Evolutionary conservation across 345 rosid genomes (phyloP).

Genomic region (Dovyalis caffra): DNA sequence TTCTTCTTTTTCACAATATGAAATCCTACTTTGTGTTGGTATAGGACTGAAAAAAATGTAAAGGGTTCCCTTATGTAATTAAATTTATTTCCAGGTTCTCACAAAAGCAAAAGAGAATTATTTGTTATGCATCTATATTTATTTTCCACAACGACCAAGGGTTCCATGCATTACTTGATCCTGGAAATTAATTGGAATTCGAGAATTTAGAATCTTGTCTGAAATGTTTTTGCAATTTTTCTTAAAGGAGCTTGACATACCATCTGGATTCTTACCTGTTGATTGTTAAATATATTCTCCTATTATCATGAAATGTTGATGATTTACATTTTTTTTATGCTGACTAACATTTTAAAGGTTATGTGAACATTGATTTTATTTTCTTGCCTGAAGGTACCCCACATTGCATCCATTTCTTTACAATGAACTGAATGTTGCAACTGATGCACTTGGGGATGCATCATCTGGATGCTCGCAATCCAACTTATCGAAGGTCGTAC

Average conservation of each 20-base stretch:
- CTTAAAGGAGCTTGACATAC: not conserved
- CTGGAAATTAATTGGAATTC: not conserved
- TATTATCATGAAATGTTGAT: conserved; percentile 2
- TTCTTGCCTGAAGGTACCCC: conserved; percentile 68
- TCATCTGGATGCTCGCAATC: conserved; percentile 52
- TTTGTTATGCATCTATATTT: not conserved
- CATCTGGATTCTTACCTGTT: not conserved
- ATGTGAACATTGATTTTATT: conserved; percentile 12
- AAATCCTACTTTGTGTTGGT: not conserved
- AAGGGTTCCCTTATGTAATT: not conserved
- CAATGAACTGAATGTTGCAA: conserved; percentile 73
- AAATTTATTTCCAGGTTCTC: not conserved
- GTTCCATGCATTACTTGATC: not conserved
- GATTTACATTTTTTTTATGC: not conserved
- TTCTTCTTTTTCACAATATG: not conserved
- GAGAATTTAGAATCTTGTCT: not conserved
- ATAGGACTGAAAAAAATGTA: not conserved
- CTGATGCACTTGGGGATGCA: conserved; percentile 53
- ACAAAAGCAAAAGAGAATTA: not conserved
- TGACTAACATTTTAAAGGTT: not conserved
- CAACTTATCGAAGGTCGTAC: conserved; percentile 67
- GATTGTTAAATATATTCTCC: not conserved
- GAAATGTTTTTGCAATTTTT: not conserved
- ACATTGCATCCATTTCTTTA: conserved; percentile 73
- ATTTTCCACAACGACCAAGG: not conserved